Evolutionary conservation across 2,329 filamentous ascomycete species (phyloP).

Genomic region (Byssochlamys sp.): DNA sequence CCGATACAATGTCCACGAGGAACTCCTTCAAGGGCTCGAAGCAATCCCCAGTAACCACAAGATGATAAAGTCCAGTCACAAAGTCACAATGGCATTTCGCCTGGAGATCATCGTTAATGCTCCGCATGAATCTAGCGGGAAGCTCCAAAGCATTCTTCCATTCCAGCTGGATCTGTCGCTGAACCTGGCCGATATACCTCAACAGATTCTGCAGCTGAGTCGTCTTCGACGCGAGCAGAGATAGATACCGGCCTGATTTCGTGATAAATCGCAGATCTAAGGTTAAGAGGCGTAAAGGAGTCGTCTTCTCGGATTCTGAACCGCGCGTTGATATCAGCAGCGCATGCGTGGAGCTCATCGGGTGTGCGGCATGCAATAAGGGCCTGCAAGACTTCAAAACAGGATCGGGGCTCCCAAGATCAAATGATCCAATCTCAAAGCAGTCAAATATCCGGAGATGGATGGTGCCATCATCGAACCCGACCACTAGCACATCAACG

Average conservation of each 20-base stretch:
- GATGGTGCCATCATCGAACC: constrained; percentile 59
- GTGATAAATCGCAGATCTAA: constrained; percentile 77
- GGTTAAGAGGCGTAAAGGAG: constrained; percentile 53
- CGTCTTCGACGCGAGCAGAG: constrained; percentile 74
- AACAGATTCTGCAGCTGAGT: constrained; percentile 80
- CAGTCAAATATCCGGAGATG: constrained; percentile 79
- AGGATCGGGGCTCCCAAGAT: constrained; percentile 21
- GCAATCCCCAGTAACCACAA: constrained; percentile 74
- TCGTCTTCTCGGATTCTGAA: constrained; percentile 24
- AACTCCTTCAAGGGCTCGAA: constrained; percentile 70
- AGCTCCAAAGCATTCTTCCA: constrained; percentile 76
- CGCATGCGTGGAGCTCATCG: constrained; percentile 64
- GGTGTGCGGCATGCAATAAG: constrained; percentile 59
- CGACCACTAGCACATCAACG: constrained; percentile 70
- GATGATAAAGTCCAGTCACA: constrained; percentile 69
- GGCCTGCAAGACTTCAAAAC: constrained; percentile 28
- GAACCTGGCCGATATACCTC: constrained; percentile 71
- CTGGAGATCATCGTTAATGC: constrained; percentile 64
- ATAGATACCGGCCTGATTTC: constrained; percentile 64
- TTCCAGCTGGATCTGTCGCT: constrained; percentile 68
- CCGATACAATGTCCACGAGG: constrained; percentile 72
- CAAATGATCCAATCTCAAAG: constrained; percentile 60
- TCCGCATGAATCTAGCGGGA: constrained; percentile 65
- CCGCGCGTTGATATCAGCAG: constrained; percentile 45
- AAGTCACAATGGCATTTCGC: constrained; percentile 57